Base-by-base conservation (phyloP, 345 rosid genomes). In the Bruguiera sexangula region DNA sequence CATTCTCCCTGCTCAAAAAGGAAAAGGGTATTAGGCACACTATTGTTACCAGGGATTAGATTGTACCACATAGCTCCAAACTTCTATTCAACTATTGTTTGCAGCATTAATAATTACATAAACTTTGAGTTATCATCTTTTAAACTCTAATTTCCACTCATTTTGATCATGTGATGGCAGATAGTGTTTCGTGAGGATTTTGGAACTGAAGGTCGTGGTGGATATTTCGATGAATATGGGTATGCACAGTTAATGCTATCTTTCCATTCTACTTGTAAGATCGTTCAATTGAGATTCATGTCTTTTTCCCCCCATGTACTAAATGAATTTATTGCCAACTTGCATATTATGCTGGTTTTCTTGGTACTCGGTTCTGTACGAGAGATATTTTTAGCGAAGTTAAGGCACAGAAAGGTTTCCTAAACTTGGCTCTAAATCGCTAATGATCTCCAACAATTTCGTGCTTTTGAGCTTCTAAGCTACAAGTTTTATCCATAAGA, bases 161-260 rank as follows among this genome's bases (percentile, higher is more conserved):
- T 61, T 58, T 63, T 57, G 64, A 54, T 51, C 22, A 11, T 69
- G 66, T 50, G 62, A 74, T 64, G 63, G 66, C 82, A 95, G 98
- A 92, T 95, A 54, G 98, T 95, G n/a, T 95, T 95, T 84, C 83
- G 99, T 64, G 99, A 95, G 80, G 92, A 92, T 75, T 95, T 95
- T 75, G 99, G 99, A 81, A 92, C 90, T n/a, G 99, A 95, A 63
- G 99, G 99, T 58, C 99, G 99, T 6, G 98, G 99, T 52, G 99
- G 99, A 80, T 95, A 95, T 76, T 95, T 95, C 68, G 94, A 95
- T 80, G 91, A 95, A 87, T 95, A 95, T 22, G 99, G 99, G 98
- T 95, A 89, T 74, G 75, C 55, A 51, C 46, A 62, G 32, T 73
- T 34, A 65, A 58, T 58, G 46, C 15, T 60, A 51, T 3, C 51